Evolutionary conservation across 2,329 filamentous ascomycete genomes (phyloP).

Genomic region (Fusarium acutatum): DNA sequence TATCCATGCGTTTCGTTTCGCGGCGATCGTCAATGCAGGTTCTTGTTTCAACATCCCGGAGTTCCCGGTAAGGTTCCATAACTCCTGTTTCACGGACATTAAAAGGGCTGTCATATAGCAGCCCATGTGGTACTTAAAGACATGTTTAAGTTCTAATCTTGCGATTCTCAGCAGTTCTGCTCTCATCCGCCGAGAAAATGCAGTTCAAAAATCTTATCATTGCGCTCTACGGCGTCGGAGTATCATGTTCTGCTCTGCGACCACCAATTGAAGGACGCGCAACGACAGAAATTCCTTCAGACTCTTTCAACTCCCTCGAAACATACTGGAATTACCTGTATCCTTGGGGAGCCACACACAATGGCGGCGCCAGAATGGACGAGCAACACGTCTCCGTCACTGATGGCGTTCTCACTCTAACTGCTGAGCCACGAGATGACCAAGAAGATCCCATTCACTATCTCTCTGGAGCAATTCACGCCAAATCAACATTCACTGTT

Average conservation of each 20-base stretch:
- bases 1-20: background rate
- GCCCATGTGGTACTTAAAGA: background rate
- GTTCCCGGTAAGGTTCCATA: conserved; percentile 7
- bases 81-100: background rate
- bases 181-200: background rate
- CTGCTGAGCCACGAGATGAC: conserved; percentile 18
- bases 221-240: background rate
- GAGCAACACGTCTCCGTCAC: conserved; percentile 22
- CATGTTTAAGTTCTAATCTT: background rate
- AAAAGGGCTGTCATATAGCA: background rate
- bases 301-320: conserved; percentile 21
- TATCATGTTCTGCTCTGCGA: conserved; percentile 4
- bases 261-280: conserved; percentile 15
- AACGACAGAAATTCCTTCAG: conserved; percentile 17
- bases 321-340: conserved; percentile 34
- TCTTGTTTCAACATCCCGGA: conserved; percentile 8
- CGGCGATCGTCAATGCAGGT: background rate
- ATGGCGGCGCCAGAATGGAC: conserved; percentile 29
- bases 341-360: conserved; percentile 24
- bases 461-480: conserved; percentile 27
- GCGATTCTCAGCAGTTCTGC: no score
- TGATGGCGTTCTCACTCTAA: conserved; percentile 22
- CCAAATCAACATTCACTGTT: conserved; percentile 28
- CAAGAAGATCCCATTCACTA: conserved; percentile 27
- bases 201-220: background rate